phyloP scores from a whole-genome alignment of 441 rosid species.

The Gossypium gossypioides region DNA sequence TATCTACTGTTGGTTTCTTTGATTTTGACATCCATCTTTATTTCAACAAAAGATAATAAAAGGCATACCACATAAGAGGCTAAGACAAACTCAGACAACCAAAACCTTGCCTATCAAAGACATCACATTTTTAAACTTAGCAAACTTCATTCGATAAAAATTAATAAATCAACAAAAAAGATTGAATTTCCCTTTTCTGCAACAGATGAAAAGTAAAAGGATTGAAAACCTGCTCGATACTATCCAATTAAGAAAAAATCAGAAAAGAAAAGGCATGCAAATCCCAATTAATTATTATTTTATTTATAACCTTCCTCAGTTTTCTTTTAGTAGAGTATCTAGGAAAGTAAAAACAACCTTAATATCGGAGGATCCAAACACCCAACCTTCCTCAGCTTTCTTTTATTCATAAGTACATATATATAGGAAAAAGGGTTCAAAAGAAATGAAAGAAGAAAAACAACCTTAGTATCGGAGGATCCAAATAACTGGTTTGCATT shows the following conservation, averaged over 20 bases:
- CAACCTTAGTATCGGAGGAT: constrained; percentile 28
- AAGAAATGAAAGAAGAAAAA: constrained; percentile 5
- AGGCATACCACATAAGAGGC: background rate
- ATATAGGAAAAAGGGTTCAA: background rate
- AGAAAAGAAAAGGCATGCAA: background rate
- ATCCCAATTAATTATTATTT: background rate
- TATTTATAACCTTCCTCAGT: background rate
- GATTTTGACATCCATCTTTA: background rate
- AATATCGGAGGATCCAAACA: background rate
- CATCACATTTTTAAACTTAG: background rate
- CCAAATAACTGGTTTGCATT: constrained; percentile 16
- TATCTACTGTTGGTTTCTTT: background rate
- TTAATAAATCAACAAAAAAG: background rate
- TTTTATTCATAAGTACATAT: background rate
- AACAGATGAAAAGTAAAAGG: background rate
- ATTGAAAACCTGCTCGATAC: background rate
- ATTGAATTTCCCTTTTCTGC: background rate
- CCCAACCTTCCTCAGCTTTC: background rate
- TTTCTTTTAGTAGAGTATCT: background rate
- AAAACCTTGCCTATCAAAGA: background rate
- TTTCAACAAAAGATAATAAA: background rate
- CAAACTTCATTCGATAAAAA: background rate
- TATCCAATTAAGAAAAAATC: background rate
- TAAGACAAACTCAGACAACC: background rate
- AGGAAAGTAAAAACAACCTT: background rate